phyloP scores from a whole-genome alignment of 495 filamentous ascomycete species.

The Aspergillus coremiiformis region DNA sequence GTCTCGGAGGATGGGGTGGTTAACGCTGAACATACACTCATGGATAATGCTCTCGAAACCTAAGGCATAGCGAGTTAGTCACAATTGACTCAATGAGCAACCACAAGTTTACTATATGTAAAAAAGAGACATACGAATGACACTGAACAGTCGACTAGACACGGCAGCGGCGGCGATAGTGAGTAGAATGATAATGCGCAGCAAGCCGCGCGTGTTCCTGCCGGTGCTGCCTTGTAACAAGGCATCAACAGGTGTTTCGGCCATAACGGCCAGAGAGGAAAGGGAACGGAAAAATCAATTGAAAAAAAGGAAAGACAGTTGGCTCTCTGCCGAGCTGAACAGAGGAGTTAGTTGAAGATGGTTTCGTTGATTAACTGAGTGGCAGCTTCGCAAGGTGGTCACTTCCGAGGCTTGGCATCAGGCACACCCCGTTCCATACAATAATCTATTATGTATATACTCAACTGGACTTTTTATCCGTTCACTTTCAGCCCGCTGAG shows the following conservation, averaged over 20 bases:
- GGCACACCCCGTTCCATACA: too few relatives aligned
- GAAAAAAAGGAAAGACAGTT: conserved; percentile 18
- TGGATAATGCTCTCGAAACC: conserved; percentile 99
- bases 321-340: conserved; percentile 27
- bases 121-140: conserved; percentile 75
- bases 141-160: conserved; percentile 92
- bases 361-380: conserved; percentile 33
- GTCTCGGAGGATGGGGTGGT: background rate
- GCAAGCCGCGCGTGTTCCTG: conserved; percentile 71
- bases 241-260: conserved; percentile 43
- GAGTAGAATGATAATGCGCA: conserved; percentile 85
- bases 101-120: background rate
- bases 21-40: conserved; percentile 66
- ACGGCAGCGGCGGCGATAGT: conserved; percentile 90
- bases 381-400: conserved; percentile 45
- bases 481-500: too few relatives aligned
- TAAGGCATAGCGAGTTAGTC: conserved; percentile 36
- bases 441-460: too few relatives aligned
- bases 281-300: conserved; percentile 30
- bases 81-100: conserved; percentile 7
- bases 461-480: too few relatives aligned
- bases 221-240: conserved; percentile 62
- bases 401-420: conserved; percentile 34
- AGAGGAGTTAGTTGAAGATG: conserved; percentile 16
- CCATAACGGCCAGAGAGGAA: conserved; percentile 44